Base-by-base conservation (phyloP, 2,329 filamentous ascomycete genomes). In the Cytospora chrysosperma region DNA sequence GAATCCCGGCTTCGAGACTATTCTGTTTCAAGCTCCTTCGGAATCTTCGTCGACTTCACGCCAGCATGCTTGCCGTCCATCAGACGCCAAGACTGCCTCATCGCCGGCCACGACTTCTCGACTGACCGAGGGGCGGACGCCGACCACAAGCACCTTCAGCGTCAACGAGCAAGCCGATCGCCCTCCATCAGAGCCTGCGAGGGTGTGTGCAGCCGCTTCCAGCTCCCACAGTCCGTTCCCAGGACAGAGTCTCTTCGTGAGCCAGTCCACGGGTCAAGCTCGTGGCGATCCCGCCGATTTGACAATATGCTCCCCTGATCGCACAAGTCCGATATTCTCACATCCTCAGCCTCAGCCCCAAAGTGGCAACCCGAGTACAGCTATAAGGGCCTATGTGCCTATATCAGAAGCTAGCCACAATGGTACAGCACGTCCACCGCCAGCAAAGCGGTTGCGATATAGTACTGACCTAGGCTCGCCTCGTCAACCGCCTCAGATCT, bases 1-100 rank as follows among this genome's bases (percentile, higher is more conserved):
- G 75, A 82, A 82, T 66, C 77, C 76, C 58, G 76, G 80, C 68
- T 67, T 75, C 68, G 70, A 78, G 52, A 65, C 72, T 21, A 65
- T 72, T 53, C 68, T 68, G 24, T 70, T 69, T 27, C 67, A 73
- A 24, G 47, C 50, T 7, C 34, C 60, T 10, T 65, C 66, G 26
- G 63, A 71, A 30, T 71, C 72, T 27, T 59, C 65, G 3, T 61
- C 65, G 55, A 64, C 62, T 50, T 64, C 64, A 28, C 50, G 24
- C 17, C 61, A 51, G 50, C 47, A 49, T 32, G 24, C 30, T n/a
- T 55, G 58, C 27, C 55, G 56, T 32, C 51, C 62, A 27, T 66
- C 64, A n/a, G 64, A 56, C 10, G 51, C 27, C 30, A 50, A n/a
- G 7, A 63, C 52, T 52, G 75, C 59, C 68, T 76, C 49, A 72